These are phyloP conservation scores for Clarkia xantiana DNA, from an alignment of 345 rosid genomes.

Conservation along the genomic window DNA sequence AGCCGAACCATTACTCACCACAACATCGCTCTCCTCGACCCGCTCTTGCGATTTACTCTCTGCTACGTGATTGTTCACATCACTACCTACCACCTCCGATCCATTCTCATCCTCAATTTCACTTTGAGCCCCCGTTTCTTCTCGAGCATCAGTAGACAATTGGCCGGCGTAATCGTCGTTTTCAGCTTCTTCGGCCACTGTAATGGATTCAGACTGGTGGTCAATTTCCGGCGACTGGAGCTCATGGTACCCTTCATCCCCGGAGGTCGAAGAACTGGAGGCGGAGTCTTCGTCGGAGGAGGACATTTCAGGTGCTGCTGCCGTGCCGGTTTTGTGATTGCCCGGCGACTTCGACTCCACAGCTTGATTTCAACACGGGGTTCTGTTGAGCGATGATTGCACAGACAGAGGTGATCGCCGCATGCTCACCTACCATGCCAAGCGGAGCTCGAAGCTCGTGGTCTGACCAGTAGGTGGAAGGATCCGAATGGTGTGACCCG, in stretches of 20 bases:
- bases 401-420: neutral
- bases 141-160: too few species aligned
- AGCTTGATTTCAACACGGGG: too few species aligned
- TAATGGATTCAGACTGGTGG: neutral
- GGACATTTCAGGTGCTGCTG: neutral
- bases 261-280: neutral
- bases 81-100: neutral
- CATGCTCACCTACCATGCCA: constrained; percentile 1
- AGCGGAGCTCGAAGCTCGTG: neutral
- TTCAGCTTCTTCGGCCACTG: neutral
- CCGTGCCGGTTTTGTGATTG: neutral
- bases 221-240: neutral
- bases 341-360: neutral
- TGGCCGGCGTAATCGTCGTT: neutral
- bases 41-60: neutral
- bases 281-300: constrained; percentile 5
- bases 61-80: neutral
- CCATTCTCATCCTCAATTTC: neutral
- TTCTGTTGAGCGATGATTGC: neutral
- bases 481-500: constrained; percentile 1
- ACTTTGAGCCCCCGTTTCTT: neutral
- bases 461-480: constrained; percentile 4
- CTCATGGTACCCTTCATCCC: neutral
- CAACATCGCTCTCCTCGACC: neutral
- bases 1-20: neutral